Conservation (phyloP, 164 flowering plant genomes). For the Vitis vinifera region ASM3070453v1 NC_081811.1:3503001-3503500, state of each 20-base stretch:
- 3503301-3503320: too few relatives aligned
- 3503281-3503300: too few relatives aligned
- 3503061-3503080: constrained; percentile 43
- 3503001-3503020: constrained; percentile 46
- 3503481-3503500: too few relatives aligned
- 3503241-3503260: not conserved
- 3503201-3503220: not conserved
- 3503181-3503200: not conserved
- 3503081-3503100: constrained; percentile 30
- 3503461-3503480: too few relatives aligned
- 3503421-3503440: too few relatives aligned
- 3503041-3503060: constrained; percentile 56
- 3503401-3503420: too few relatives aligned
- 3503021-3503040: constrained; percentile 42
- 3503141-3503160: constrained; percentile 48
- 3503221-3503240: not conserved
- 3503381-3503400: too few relatives aligned
- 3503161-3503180: constrained; percentile 26
- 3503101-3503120: constrained; percentile 37
- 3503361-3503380: too few relatives aligned
- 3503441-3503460: too few relatives aligned
- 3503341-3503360: too few relatives aligned
- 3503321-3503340: too few relatives aligned
- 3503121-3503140: constrained; percentile 37
- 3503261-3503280: not conserved